phyloP scores from a whole-genome alignment of 2,329 filamentous ascomycete genomes.

The Ophiocordyceps camponoti-rufipedis region DNA sequence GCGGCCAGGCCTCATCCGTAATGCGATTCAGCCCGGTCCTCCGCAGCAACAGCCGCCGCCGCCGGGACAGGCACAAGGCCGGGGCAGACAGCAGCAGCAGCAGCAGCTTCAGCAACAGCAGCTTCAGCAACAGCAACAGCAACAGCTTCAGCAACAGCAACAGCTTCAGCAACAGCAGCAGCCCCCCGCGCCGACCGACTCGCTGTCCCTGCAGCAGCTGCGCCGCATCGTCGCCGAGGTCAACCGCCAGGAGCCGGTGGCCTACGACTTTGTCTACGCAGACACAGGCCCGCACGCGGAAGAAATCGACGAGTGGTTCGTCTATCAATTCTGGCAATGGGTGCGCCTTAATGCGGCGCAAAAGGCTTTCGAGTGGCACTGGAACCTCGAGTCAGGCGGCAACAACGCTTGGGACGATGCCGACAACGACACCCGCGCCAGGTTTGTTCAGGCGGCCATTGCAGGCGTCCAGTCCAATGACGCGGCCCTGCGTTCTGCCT shows the following conservation, averaged over 20 bases:
- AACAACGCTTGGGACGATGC: constrained; percentile 45
- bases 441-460: constrained; percentile 39
- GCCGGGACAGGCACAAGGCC: neutral
- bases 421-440: constrained; percentile 31
- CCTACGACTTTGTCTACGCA: constrained; percentile 74
- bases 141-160: constrained; percentile 3
- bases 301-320: constrained; percentile 96
- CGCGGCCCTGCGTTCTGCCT: constrained; percentile 28
- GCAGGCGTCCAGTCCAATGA: constrained; percentile 24
- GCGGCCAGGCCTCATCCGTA: constrained; percentile 6
- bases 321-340: constrained; percentile 75
- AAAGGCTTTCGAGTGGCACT: constrained; percentile 59
- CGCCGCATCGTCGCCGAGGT: constrained; percentile 57
- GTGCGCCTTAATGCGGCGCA: constrained; percentile 59
- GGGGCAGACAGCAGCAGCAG: constrained; percentile 3
- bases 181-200: constrained; percentile 35
- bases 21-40: constrained; percentile 9
- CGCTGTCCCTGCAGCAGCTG: constrained; percentile 57
- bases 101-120: constrained; percentile 3
- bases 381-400: constrained; percentile 32
- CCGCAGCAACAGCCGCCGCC: constrained; percentile 1
- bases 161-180: too few species aligned
- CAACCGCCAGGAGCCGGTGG: constrained; percentile 46
- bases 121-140: constrained; percentile 3
- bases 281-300: constrained; percentile 60